phyloP scores from a whole-genome alignment of 768 basidiomycete species.

The Lactifluus piperatus region DNA sequence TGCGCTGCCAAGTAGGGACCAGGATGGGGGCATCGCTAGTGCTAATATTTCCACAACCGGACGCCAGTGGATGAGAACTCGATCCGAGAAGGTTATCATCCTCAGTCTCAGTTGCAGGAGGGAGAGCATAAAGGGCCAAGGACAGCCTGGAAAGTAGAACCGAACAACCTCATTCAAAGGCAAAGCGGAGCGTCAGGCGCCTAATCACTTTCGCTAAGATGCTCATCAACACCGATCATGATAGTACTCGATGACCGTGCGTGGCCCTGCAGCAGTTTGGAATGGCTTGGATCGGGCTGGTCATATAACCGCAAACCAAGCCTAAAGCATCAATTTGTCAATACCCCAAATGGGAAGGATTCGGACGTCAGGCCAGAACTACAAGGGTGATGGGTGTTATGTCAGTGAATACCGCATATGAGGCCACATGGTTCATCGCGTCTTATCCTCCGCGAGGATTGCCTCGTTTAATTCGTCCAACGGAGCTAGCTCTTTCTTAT shows the following conservation, averaged over 20 bases:
- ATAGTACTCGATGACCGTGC: not conserved
- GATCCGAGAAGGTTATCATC: too few relatives aligned
- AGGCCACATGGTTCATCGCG: conserved; percentile 18
- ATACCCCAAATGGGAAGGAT: not conserved
- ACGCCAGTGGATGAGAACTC: too few relatives aligned
- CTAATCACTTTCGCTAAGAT: too few relatives aligned
- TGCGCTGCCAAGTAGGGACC: too few relatives aligned
- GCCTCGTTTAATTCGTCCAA: conserved; percentile 93
- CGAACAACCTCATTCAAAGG: not conserved
- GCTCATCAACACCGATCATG: not conserved
- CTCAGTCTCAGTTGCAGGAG: too few relatives aligned
- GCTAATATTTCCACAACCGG: too few relatives aligned
- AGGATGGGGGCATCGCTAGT: too few relatives aligned
- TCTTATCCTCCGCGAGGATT: conserved; percentile 55
- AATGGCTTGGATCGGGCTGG: not conserved
- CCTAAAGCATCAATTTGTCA: not conserved
- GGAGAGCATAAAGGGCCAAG: too few relatives aligned
- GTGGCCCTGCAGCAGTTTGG: not conserved
- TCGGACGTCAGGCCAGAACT: not conserved
- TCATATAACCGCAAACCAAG: not conserved
- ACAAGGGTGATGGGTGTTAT: not conserved
- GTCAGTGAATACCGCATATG: not conserved
- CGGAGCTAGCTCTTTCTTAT: conserved; percentile 92
- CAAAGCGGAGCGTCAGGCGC: too few relatives aligned
- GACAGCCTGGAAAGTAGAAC: not conserved